phyloP scores from a whole-genome alignment of 352 stramenopile species.

The Pythium rishiriense region DNA sequence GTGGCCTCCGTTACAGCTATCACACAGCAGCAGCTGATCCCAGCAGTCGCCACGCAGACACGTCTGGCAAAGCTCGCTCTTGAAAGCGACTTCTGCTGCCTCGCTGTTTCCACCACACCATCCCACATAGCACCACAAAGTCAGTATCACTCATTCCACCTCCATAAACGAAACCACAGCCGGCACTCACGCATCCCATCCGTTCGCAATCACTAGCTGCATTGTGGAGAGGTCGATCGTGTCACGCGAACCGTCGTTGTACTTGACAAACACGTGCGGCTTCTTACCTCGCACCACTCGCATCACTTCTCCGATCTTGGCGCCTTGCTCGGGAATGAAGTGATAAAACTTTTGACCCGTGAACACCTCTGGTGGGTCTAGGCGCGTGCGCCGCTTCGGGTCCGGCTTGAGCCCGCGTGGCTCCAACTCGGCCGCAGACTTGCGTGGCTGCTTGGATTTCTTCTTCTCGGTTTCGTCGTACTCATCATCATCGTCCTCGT shows the following conservation, averaged over 20 bases:
- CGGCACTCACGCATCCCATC: conserved; percentile 56
- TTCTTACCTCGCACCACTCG: conserved; percentile 82
- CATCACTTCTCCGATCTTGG: conserved; percentile 67
- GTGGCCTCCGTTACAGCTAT: conserved; percentile 79
- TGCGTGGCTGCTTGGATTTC: conserved; percentile 6
- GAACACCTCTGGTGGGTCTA: conserved; percentile 54
- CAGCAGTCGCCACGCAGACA: conserved; percentile 82
- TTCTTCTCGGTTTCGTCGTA: conserved; percentile 19
- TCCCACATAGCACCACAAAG: background rate
- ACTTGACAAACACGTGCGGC: conserved; percentile 66
- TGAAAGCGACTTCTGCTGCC: conserved; percentile 69
- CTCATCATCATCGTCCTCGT: conserved; percentile 18
- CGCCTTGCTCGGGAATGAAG: conserved; percentile 59
- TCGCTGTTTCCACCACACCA: conserved; percentile 26
- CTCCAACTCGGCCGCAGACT: conserved; percentile 34
- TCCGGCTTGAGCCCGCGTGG: conserved; percentile 54
- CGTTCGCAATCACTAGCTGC: conserved; percentile 82
- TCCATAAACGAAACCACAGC: background rate
- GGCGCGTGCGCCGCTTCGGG: conserved; percentile 41
- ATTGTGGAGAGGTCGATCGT: conserved; percentile 64
- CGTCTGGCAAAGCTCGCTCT: conserved; percentile 83
- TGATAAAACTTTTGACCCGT: conserved; percentile 76
- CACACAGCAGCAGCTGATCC: conserved; percentile 79
- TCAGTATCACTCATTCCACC: background rate
- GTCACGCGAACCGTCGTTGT: conserved; percentile 56